phyloP scores from a whole-genome alignment of 106 monocot species.

The Phalaenopsis equestris region DNA sequence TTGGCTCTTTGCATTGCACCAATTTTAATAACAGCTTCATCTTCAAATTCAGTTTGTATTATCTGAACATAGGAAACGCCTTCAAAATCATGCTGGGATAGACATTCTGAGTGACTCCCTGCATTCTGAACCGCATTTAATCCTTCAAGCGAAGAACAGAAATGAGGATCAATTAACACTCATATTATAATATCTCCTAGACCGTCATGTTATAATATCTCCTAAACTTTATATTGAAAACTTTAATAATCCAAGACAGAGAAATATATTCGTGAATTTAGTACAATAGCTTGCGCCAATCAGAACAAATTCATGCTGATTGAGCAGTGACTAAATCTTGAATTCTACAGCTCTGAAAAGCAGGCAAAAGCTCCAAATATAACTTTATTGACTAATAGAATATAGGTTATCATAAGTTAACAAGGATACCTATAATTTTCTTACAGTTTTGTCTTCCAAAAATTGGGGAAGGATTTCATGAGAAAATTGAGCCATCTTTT shows the following conservation, averaged over 20 bases:
- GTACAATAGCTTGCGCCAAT: background rate
- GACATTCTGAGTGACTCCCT: conserved; percentile 24
- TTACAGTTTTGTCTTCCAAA: background rate
- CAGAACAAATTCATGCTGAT: background rate
- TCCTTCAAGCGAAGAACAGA: background rate
- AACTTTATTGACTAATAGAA: background rate
- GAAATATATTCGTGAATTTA: background rate
- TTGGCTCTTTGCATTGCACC: conserved; percentile 70
- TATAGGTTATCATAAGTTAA: background rate
- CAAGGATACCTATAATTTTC: background rate
- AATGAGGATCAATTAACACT: background rate
- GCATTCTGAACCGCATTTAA: conserved; percentile 9
- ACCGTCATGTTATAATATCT: background rate
- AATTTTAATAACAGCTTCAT: conserved; percentile 31
- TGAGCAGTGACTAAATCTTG: background rate
- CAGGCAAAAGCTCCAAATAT: background rate
- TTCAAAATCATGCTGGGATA: conserved; percentile 11
- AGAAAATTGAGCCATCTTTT: background rate
- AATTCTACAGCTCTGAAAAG: too few species aligned
- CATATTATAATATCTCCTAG: background rate
- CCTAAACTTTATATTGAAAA: background rate
- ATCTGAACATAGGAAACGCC: background rate
- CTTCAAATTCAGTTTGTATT: conserved; percentile 4
- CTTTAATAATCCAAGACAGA: background rate
- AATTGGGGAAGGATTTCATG: background rate